phyloP scores from a whole-genome alignment of 73 alveolate genomes.

The Paramecium tetraurelia region DNA sequence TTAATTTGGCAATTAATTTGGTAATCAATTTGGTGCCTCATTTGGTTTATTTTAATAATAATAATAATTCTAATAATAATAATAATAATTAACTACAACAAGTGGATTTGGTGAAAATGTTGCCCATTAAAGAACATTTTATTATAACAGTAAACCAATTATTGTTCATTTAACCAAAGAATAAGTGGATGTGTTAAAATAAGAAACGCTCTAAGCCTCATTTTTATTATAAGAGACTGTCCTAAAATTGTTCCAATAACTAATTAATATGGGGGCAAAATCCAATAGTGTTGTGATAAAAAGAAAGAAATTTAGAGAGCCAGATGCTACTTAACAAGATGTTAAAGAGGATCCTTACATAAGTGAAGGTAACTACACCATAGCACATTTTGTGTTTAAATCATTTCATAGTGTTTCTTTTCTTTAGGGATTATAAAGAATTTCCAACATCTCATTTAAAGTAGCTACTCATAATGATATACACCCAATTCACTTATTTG shows the following conservation, averaged over 20 bases:
- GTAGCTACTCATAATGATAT: not conserved
- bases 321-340: not conserved
- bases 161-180: not conserved
- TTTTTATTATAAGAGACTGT: not conserved
- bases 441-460: not conserved
- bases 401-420: not conserved
- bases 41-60: not conserved
- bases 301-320: slow-evolving; percentile 4
- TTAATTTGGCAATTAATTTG: no score
- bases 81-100: not conserved
- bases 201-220: not conserved
- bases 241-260: not conserved
- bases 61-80: not conserved
- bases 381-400: not conserved
- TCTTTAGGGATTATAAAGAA: not conserved
- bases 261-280: not conserved
- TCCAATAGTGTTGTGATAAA: not conserved
- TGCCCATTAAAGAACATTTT: not conserved
- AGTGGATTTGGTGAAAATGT: not conserved
- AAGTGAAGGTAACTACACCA: not conserved
- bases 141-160: not conserved
- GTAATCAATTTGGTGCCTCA: not conserved
- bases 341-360: not conserved
- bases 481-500: not conserved
- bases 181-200: not conserved